Evolutionary conservation across 106 monocot genomes (phyloP), one percentile per base, ranked within the genome.

Genomic region (Platanthera zijinensis): DNA sequence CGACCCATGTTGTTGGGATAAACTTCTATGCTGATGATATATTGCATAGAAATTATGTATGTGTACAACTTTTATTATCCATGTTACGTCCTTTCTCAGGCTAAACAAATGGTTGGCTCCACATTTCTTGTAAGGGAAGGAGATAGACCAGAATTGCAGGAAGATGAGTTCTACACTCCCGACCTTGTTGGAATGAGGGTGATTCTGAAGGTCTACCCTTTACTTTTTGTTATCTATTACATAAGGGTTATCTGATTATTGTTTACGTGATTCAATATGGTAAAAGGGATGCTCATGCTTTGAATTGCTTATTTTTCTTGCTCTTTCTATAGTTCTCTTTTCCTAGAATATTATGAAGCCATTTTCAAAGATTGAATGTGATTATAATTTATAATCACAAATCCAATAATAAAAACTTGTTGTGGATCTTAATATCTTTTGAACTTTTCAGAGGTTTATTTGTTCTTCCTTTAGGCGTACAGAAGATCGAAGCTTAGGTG

Each of bases 151-250:
- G 80, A 82, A 51, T 84, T 99, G 84, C 89, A 92, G 71, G 92
- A 94, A 82, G 94, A 79, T 32, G 97, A 91, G 25, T 88, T 99
- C 52, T 99, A 99, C 79, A 85, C 89, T 57, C 84, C 30, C 66
- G 94, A 99, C 78, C 97, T 99, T 75, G 72, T 92, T 83, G 94
- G 92, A 62, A 94, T 99, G 97, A 83, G 76, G 80, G 89, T 99
- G 72, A n/a, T 94, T 84, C 82, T 90, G 19, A 94, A 99, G 97
- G 97, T 94, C 50, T 18, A 57, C 21, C 15, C 77, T 74, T 1
- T 76, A 75, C 25, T 72, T 30, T 45, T 51, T 4, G 9, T 64
- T 13, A 39, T 76, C 28, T 75, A 21, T 22, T 66, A 9, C 8
- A 69, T 64, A 52, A 52, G 32, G 48, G 19, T 51, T 21, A 73